These are phyloP conservation scores for Vitellaria paradoxa DNA, from an alignment of 179 eudicot genomes.

Conservation along the genomic window DNA sequence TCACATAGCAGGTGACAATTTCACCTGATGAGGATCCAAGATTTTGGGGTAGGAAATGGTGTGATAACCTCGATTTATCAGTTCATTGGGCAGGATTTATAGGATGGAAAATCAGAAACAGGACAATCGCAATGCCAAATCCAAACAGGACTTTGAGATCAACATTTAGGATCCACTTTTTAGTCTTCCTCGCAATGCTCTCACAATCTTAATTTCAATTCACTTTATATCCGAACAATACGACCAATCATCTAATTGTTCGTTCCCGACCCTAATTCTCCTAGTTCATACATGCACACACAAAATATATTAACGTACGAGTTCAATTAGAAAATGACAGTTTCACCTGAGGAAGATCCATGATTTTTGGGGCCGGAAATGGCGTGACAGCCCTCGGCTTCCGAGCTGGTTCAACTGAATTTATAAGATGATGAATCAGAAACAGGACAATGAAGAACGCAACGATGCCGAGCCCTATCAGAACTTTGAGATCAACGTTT, in stretches of 20 bases:
- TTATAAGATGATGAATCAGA: conserved; percentile 27
- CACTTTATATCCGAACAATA: no score
- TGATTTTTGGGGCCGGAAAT: conserved; percentile 87
- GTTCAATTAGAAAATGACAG: not conserved
- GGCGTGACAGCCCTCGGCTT: conserved; percentile 78
- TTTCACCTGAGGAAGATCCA: conserved; percentile 88
- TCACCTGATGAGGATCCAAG: conserved; percentile 90
- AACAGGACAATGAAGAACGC: conserved; percentile 31
- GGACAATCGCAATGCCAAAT: conserved; percentile 32
- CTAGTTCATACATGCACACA: not conserved
- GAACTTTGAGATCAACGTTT: conserved; percentile 17
- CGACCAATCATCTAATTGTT: no score
- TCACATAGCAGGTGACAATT: not conserved
- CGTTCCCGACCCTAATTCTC: no score
- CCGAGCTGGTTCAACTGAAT: conserved; percentile 18
- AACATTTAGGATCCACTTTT: conserved; percentile 15
- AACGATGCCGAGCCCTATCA: conserved; percentile 36
- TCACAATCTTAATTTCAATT: no score
- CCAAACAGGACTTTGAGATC: conserved; percentile 26
- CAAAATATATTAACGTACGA: not conserved
- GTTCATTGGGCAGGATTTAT: conserved; percentile 19
- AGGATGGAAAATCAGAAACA: conserved; percentile 30
- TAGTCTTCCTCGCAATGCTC: not conserved
- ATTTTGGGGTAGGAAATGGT: conserved; percentile 92
- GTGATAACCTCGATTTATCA: conserved; percentile 61